These are phyloP conservation scores for Medicago arabica DNA, from an alignment of 306 rosid species.

Conservation along the genomic window DNA sequence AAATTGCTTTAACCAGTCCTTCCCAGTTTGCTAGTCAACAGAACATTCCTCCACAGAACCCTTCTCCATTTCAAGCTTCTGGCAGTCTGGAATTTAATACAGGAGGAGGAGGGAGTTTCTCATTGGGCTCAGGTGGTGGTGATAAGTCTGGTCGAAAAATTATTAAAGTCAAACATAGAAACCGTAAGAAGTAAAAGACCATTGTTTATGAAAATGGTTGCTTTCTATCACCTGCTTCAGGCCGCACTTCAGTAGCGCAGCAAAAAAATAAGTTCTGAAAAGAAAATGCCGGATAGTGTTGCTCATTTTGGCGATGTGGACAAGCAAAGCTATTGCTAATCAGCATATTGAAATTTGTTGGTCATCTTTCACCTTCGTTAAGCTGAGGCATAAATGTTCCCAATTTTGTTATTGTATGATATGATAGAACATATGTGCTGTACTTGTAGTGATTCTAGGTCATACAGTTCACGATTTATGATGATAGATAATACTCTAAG, in stretches of 20 bases:
- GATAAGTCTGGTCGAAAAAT: constrained; percentile 72
- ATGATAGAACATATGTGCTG: constrained; percentile 47
- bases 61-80: constrained; percentile 74
- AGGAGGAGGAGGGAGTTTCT: constrained; percentile 82
- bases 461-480: constrained; percentile 42
- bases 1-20: constrained; percentile 39
- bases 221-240: constrained; percentile 32
- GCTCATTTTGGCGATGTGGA: constrained; percentile 38
- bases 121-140: constrained; percentile 75
- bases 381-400: constrained; percentile 47
- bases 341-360: constrained; percentile 34
- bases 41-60: constrained; percentile 59
- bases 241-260: constrained; percentile 15
- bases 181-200: constrained; percentile 65
- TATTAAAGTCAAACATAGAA: constrained; percentile 56
- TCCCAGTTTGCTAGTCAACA: constrained; percentile 69
- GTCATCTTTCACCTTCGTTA: constrained; percentile 30
- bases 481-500: constrained; percentile 24
- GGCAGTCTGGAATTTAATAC: constrained; percentile 63
- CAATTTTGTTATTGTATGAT: constrained; percentile 66
- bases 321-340: constrained; percentile 40
- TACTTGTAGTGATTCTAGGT: constrained; percentile 50
- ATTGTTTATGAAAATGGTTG: constrained; percentile 25
- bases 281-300: constrained; percentile 37
- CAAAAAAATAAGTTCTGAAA: constrained; percentile 32